Base-by-base conservation (phyloP, 331 rosid genomes). In the Quercus tomentella region DNA sequence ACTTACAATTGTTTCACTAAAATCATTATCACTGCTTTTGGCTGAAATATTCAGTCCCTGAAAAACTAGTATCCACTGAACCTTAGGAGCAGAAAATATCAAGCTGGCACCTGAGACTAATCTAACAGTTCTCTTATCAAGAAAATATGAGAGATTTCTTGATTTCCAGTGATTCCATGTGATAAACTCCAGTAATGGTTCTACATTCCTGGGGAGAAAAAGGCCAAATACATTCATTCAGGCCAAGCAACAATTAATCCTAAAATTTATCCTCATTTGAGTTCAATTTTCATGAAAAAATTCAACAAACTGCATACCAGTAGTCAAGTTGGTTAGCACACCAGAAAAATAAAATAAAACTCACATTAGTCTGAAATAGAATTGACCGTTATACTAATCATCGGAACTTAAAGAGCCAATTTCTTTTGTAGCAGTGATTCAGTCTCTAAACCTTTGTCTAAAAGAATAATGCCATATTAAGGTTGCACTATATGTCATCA, bases 71-170 rank as follows among this genome's bases (percentile, higher is more conserved):
- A 65, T 61, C 89, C 89, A 85, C 77, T 85, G 84, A 66, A 52
- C 56, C 84, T 85, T 85, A 25, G 86, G 80, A 45, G 86, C 76
- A 65, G 84, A 76, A 67, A 82, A 85, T 72, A 85, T 76, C 86
- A 85, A n/a, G 77, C 86, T 82, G 56, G 89, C 86, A 70, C 86
- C 89, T 7, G 89, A 85, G 70, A 85, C 86, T 76, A 85, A 76
- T 73, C 43, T 75, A 63, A 82, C 20, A 66, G 80, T 26, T 79
- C 86, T 85, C 65, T 76, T 82, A 75, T 85, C 86, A 45, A 85
- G 77, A 68, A 82, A 79, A 52, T 76, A 85, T 10, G 78, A 75
- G 26, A 82, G 75, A 80, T n/a, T 61, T 67, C 77, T 72, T 9
- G 80, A 82, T 68, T 79, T 85, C 89, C 86, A 85, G 30, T 16